Percentiles rank a stretch among this genome's conserved stretches.
Conservation (phyloP, 148 eudicot species). For the Chenopodium berlandieri region DNA sequence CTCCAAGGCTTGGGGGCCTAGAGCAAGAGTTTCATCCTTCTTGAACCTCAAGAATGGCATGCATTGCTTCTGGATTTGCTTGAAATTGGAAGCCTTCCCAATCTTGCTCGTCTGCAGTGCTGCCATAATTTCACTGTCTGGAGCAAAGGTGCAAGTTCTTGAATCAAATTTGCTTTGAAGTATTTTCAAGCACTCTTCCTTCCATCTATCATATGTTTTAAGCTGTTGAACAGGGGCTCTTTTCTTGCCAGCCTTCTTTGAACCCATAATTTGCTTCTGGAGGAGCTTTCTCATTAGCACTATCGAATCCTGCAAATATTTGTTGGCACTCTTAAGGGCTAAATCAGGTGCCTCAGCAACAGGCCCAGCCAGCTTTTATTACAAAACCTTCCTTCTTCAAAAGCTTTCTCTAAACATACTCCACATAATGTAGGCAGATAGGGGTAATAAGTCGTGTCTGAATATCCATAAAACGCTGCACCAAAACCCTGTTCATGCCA, state of each 20-base stretch:
- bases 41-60: conserved; percentile 92
- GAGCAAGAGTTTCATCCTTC: conserved; percentile 67
- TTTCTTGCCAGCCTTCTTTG: conserved; percentile 55
- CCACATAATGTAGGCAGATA: conserved; percentile 81
- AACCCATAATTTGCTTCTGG: conserved; percentile 69
- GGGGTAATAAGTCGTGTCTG: conserved; percentile 86
- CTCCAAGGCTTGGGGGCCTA: conserved; percentile 81
- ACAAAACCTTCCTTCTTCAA: conserved; percentile 73
- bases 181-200: conserved; percentile 68
- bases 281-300: conserved; percentile 73
- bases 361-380: conserved; percentile 77
- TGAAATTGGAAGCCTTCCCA: conserved; percentile 54
- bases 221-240: conserved; percentile 34
- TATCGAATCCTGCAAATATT: conserved; percentile 68
- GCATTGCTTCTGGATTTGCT: conserved; percentile 69
- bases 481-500: conserved; percentile 69
- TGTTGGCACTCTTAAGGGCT: conserved; percentile 71
- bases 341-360: conserved; percentile 56
- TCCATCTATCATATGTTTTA: conserved; percentile 84
- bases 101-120: conserved; percentile 57
- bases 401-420: conserved; percentile 75
- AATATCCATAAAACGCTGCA: conserved; percentile 75
- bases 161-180: conserved; percentile 53
- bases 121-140: conserved; percentile 58
- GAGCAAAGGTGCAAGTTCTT: conserved; percentile 48